Percentiles rank a stretch among this genome's conserved stretches.
Evolutionary conservation across 305 asterid species (phyloP).

Genomic region (Stenogyne calaminthoides): DNA sequence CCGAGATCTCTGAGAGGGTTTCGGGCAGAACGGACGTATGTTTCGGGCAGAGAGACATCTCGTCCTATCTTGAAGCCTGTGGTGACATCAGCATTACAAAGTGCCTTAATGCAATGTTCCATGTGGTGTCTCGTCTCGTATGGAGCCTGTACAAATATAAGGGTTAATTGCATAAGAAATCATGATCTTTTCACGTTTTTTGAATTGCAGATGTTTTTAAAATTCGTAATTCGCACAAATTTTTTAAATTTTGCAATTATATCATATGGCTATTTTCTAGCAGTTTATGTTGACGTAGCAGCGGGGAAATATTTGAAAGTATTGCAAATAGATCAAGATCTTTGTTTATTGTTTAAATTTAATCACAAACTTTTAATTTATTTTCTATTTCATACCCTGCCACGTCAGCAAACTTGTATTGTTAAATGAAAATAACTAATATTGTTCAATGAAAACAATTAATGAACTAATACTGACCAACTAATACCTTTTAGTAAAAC

Average conservation of each 20-base stretch:
- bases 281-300: not conserved
- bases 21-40: slow-evolving; percentile 78
- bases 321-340: not conserved
- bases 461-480: too few species aligned
- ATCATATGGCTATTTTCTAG: not conserved
- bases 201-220: not conserved
- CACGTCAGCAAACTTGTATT: not conserved
- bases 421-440: too few species aligned
- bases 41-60: slow-evolving; percentile 81
- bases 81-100: slow-evolving; percentile 86
- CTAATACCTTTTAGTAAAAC: too few species aligned
- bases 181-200: not conserved
- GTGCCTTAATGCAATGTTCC: slow-evolving; percentile 91
- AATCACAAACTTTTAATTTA: not conserved
- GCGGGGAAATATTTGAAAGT: not conserved
- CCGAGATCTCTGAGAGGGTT: slow-evolving; percentile 89
- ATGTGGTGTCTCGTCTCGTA: slow-evolving; percentile 90
- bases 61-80: slow-evolving; percentile 81
- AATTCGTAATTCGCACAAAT: not conserved
- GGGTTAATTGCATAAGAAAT: not conserved
- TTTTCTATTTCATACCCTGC: not conserved
- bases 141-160: slow-evolving; percentile 62
- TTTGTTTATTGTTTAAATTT: too few species aligned
- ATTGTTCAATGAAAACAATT: too few species aligned
- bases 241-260: not conserved